Conservation (phyloP, 2,329 filamentous ascomycete genomes). For the Xylaria digitata region DNA sequence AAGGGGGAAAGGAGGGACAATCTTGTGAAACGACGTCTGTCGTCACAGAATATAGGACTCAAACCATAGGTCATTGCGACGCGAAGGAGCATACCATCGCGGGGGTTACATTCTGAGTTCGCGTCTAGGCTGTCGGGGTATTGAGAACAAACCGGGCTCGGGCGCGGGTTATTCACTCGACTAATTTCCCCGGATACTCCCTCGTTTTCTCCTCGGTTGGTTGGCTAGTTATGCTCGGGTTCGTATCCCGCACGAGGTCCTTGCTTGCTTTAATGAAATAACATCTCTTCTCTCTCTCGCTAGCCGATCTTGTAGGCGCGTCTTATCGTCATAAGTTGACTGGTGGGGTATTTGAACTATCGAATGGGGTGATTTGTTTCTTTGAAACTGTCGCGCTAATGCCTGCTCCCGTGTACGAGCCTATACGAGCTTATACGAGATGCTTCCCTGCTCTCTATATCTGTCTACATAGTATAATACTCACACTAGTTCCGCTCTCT, state of each 20-base stretch:
- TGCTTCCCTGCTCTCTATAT: neutral
- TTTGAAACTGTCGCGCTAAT: neutral
- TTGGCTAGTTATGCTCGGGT: no score
- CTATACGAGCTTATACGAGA: slow-evolving; percentile 20
- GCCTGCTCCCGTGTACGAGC: slow-evolving; percentile 13
- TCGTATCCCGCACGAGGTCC: no score
- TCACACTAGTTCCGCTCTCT: no score
- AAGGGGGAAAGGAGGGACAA: neutral
- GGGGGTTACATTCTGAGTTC: no score
- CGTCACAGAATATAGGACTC: slow-evolving; percentile 24
- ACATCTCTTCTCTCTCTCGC: no score
- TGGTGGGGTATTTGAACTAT: neutral
- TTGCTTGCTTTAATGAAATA: no score
- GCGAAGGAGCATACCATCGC: neutral
- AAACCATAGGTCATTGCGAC: slow-evolving; percentile 14
- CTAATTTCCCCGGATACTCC: no score
- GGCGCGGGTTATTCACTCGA: neutral
- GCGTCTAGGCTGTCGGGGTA: neutral
- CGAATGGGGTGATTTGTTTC: neutral
- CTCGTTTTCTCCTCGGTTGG: no score
- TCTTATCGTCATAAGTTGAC: no score
- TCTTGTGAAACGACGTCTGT: neutral
- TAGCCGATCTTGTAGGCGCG: no score
- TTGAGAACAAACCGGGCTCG: neutral
- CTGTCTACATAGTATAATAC: no score